phyloP scores from a whole-genome alignment of 495 filamentous ascomycete genomes.

The Bryoglossum gracile region DNA sequence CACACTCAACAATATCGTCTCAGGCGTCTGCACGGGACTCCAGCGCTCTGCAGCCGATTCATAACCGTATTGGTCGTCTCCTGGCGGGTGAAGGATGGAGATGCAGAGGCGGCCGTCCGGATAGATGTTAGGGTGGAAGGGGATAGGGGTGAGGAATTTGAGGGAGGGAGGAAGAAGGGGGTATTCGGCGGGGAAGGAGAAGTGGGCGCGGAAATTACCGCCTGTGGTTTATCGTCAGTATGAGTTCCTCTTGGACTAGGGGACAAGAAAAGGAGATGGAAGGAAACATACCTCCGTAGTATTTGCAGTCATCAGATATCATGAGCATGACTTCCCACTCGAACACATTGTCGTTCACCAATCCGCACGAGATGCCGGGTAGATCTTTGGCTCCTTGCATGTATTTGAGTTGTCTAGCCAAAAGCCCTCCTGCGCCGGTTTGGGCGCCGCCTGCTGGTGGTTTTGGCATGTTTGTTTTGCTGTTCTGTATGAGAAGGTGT shows the following conservation, averaged over 20 bases:
- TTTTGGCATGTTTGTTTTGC: constrained; percentile 14
- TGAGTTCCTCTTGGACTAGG: constrained; percentile 41
- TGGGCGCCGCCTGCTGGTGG: constrained; percentile 41
- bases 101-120: constrained; percentile 87
- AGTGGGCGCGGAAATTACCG: constrained; percentile 78
- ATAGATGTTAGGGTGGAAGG: constrained; percentile 96
- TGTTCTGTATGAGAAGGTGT: too few species aligned
- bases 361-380: constrained; percentile 85
- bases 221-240: constrained; percentile 39
- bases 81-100: constrained; percentile 91
- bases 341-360: constrained; percentile 86
- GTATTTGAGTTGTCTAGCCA: constrained; percentile 79
- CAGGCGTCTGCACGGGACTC: constrained; percentile 95
- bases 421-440: too few species aligned
- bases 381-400: constrained; percentile 91
- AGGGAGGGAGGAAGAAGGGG: constrained; percentile 86
- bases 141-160: constrained; percentile 77
- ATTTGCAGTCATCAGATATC: constrained; percentile 93
- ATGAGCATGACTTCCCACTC: constrained; percentile 99
- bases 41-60: constrained; percentile 88
- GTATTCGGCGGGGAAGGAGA: constrained; percentile 76
- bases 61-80: constrained; percentile 94
- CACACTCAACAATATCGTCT: constrained; percentile 86
- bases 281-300: constrained; percentile 59
- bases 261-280: constrained; percentile 56